Base-by-base conservation (phyloP, 2,329 filamentous ascomycete species). In the Sclerotinia trifoliorum region DNA sequence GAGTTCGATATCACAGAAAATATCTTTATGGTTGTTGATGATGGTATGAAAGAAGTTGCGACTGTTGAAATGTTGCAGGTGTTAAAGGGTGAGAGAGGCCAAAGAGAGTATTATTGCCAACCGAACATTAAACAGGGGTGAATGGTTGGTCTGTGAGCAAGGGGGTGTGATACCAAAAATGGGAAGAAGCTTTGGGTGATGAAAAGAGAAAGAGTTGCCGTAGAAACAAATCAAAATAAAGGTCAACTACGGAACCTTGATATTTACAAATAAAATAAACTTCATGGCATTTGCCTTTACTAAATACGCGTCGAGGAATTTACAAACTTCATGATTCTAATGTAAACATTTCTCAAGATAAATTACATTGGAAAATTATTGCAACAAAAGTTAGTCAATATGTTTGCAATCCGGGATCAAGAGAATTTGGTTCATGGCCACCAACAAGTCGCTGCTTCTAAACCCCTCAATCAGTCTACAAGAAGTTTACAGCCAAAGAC, bases 371-470 rank as follows among this genome's bases (percentile, higher is more conserved):
- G 6, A 54, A 52, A 39, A 56, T 57, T 39, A 65, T 48, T 32
- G 26, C 32, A 69, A 8, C 64, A 11, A 35, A 42, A 29, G 26
- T 55, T 66, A 39, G 72, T 67, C 69, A 82, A 71, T 69, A 96
- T 94, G 92, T 83, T 93, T 77, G 91, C 91, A 70, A 84, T 90
- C 42, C 86, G 88, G 75, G 91, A 97, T 79, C 93, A 97, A 81
- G 94, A 97, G 80, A 97, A 97, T 80, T 81, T 92, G 78, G 86
- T 92, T 75, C 88, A 92, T 78, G 86, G 84, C 73, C 90, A 90
- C 78, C 92, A 93, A 77, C 85, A 88, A 70, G 86, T 83, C 62
- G 88, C 88, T 32, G 86, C 88, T 19, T 84, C 87, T 21, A 97
- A 96, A 79, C 88, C 87, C 62, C 80, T 90, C 73, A 89, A 89